Percentiles rank a stretch among this genome's conserved stretches.
Conservation (phyloP, 192 early-diverging fungal species). For the Phycomyces blakesleeanus region DNA sequence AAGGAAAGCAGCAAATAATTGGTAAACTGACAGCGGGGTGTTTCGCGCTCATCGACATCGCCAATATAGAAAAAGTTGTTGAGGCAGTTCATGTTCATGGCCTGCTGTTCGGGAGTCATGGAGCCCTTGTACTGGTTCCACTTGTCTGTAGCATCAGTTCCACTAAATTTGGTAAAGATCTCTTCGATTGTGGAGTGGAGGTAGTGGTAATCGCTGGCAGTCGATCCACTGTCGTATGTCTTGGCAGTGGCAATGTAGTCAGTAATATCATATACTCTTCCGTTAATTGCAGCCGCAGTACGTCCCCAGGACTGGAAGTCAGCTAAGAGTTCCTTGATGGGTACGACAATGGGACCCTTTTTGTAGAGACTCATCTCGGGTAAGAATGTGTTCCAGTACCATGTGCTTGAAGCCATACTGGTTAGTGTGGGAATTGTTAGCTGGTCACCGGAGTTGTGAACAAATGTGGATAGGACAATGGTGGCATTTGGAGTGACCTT, state of each 20-base stretch:
- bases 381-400: constrained; percentile 36
- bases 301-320: constrained; percentile 42
- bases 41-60: constrained; percentile 57
- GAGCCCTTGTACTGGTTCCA: constrained; percentile 31
- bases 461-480: not conserved
- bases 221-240: constrained; percentile 38
- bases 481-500: constrained; percentile 24
- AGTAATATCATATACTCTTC: constrained; percentile 66
- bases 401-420: constrained; percentile 15
- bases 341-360: constrained; percentile 67
- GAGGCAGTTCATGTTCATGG: constrained; percentile 50
- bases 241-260: constrained; percentile 52
- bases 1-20: constrained; percentile 64
- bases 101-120: constrained; percentile 20
- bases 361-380: constrained; percentile 48
- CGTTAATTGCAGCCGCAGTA: constrained; percentile 51
- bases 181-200: constrained; percentile 31
- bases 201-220: constrained; percentile 42
- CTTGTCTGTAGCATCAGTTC: constrained; percentile 46
- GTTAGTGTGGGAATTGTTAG: constrained; percentile 11
- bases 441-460: constrained; percentile 28
- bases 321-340: constrained; percentile 49
- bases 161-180: constrained; percentile 41
- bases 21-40: constrained; percentile 51
- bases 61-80: constrained; percentile 66